Conservation (phyloP, 2,329 filamentous ascomycete genomes). For the Tolypocladium tropicale region DNA sequence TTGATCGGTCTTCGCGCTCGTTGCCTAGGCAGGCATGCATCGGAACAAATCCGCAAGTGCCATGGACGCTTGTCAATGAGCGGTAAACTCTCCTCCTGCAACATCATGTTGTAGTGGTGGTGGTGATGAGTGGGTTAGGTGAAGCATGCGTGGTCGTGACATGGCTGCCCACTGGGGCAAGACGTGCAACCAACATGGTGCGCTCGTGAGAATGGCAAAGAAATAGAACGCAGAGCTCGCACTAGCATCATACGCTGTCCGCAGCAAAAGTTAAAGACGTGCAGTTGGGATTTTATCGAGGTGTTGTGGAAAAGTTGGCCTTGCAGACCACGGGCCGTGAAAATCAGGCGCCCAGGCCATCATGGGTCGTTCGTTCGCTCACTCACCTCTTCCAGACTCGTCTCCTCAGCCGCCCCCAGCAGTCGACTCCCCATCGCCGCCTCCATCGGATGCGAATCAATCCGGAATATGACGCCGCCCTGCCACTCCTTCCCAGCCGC, state of each 20-base stretch:
- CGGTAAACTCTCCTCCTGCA: not conserved
- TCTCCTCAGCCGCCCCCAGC: constrained; percentile 45
- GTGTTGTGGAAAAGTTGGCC: not conserved
- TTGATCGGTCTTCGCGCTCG: too few species aligned
- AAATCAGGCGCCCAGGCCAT: constrained; percentile 2
- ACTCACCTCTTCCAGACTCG: constrained; percentile 49
- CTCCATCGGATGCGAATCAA: constrained; percentile 18
- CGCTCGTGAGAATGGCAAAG: not conserved
- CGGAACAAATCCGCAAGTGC: not conserved
- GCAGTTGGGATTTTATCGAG: not conserved
- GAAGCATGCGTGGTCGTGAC: not conserved
- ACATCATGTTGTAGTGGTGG: not conserved
- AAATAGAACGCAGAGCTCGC: too few species aligned
- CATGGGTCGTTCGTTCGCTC: not conserved
- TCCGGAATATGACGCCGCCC: constrained; percentile 43
- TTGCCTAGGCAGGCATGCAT: not conserved
- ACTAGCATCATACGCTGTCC: not conserved
- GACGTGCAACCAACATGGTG: not conserved
- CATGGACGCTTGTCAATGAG: not conserved
- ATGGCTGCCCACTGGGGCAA: not conserved
- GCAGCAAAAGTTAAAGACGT: not conserved
- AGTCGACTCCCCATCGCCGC: constrained; percentile 36
- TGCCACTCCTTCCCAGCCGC: constrained; percentile 43
- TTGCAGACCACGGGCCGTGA: not conserved
- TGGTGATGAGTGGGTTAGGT: not conserved